Evolutionary conservation across 2,329 filamentous ascomycete genomes (phyloP), one percentile per base, ranked within the genome.

Genomic region (Pestalotiopsis sp.): DNA sequence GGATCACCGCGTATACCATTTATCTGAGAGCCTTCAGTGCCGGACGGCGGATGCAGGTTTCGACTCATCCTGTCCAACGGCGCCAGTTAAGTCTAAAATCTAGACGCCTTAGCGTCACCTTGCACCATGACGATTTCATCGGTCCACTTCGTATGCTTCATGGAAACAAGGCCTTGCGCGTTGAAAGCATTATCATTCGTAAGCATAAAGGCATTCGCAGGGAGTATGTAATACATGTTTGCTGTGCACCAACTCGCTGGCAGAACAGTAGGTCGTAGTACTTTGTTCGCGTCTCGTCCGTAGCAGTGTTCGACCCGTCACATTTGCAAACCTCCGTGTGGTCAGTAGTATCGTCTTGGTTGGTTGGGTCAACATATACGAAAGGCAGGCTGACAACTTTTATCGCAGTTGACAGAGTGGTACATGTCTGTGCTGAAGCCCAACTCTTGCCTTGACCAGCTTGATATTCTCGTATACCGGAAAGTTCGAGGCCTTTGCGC

Each of bases 21-120:
- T 9, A 52, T 52, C 5, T 52, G 44, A 52, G 44, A 52, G n/a
- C 17, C 10, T 35, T 35, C 30, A 35, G 30, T n/a, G 17, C 17
- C 17, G 20, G 20, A 17, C 44, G 20, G 44, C 44, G 20, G 20
- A 52, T 7, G 20, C 14, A n/a, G 44, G 17, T 52, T 7, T 20
- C 44, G 44, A 52, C 44, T 52, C 44, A 52, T 52, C 17, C 44
- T 58, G 10, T 58, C 22, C 56, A 35, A 58, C 26, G 56, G 56
- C 56, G 26, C 17, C 22, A n/a, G 26, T 58, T 26, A 35, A 22
- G 26, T 58, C 22, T 52, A 61, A 61, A 61, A 61, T 61, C 58
- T 61, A 35, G 58, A 61, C 26, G 58, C 58, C 58, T 61, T 35
- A 61, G 35, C 58, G 58, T 61, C 58, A 61, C 26, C 5, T 35